Evolutionary conservation across 768 basidiomycete genomes (phyloP), one percentile per base, ranked within the genome.

Genomic region (Boletus pseudopeckii): DNA sequence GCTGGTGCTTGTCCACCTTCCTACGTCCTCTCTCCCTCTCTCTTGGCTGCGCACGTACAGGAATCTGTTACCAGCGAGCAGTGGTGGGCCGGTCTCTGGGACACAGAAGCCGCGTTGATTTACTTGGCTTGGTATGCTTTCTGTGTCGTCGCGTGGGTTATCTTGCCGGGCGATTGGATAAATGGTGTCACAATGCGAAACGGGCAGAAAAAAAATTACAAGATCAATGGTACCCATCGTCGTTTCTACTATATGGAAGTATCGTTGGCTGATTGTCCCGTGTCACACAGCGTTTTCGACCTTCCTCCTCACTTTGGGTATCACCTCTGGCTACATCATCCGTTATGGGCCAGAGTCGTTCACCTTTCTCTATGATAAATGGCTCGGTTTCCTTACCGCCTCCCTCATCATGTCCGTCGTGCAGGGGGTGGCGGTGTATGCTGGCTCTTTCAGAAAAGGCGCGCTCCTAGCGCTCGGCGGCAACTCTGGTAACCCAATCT

Each of bases 121-220:
- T 98, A 98, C 73, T 67, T 88, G 39, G 91, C 71, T 1, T 99
- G 96, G 95, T 98, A 97, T 71, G 74, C 81, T n/a, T 98, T 88
- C 70, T 87, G 83, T 59, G 80, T 98, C 45, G 71, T 82, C 3
- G 79, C 90, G 3, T 98, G 95, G 94, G 77, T 74, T 5, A 63
- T 92, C 45, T 73, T 98, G 13, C 97, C 84, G 1, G 84, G 83
- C 5, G 86, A 90, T 54, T 76, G 77, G 74, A 76, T 92, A 6
- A 75, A 87, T 44, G 92, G 92, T 22, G 80, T 75, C 24, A 74
- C 76, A 8, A 70, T 96, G 61, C 80, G 97, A 43, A 85, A 83
- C 39, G 95, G 95, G 0, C 77, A 75, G 50, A 85, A 79, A 64
- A 86, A 89, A 67, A 72, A 78, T 55, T 99, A 99, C 78, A 98